Conservation (phyloP, 2,329 filamentous ascomycete species). For the Hirsutella thompsonii region DNA sequence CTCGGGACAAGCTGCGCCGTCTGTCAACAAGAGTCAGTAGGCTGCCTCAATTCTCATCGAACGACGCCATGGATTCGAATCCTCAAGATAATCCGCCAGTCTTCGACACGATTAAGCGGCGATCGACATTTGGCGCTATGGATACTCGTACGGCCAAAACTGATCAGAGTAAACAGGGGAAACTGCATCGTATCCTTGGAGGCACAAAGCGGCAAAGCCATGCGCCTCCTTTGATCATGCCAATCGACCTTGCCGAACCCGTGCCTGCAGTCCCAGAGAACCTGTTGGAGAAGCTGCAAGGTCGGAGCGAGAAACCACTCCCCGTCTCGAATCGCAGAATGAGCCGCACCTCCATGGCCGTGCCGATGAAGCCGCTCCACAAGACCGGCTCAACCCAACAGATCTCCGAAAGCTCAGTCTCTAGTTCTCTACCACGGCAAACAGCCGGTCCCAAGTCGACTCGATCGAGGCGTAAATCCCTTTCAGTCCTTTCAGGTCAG, state of each 20-base stretch:
- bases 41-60: neutral
- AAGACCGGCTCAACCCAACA: neutral
- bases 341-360: constrained; percentile 26
- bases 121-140: neutral
- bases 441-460: no score
- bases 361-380: constrained; percentile 21
- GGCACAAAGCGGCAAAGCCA: neutral
- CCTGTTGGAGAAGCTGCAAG: constrained; percentile 21
- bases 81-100: neutral
- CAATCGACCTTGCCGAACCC: constrained; percentile 5
- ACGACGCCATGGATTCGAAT: neutral
- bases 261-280: constrained; percentile 23
- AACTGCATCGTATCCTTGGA: constrained; percentile 4
- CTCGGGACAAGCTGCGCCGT: constrained; percentile 1
- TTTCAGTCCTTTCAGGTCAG: no score
- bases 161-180: neutral
- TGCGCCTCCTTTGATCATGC: constrained; percentile 2
- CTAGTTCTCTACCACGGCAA: no score
- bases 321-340: constrained; percentile 21
- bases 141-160: neutral
- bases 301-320: constrained; percentile 19
- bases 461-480: no score
- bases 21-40: constrained; percentile 1
- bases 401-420: neutral
- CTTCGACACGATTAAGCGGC: neutral